Conservation (phyloP, 2,329 filamentous ascomycete species). For the Epichloe sp. region DNA sequence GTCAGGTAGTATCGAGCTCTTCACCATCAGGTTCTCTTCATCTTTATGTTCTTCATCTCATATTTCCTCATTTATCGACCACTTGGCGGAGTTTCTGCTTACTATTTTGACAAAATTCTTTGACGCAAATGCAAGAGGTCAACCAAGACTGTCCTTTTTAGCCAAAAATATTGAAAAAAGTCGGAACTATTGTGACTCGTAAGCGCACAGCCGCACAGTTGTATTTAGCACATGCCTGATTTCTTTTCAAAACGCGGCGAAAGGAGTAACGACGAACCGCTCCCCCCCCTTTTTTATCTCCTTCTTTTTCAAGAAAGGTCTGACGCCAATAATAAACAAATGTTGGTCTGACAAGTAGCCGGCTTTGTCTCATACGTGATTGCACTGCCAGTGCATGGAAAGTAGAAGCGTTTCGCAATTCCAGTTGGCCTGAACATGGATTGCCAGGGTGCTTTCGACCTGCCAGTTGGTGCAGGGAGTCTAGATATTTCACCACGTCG, state of each 20-base stretch:
- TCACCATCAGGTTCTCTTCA: not conserved
- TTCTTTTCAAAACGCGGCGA: not conserved
- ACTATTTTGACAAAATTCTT: slow-evolving; percentile 3
- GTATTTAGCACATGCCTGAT: slow-evolving; percentile 1
- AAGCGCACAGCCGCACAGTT: not conserved
- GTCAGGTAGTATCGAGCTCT: not conserved
- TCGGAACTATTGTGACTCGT: not conserved
- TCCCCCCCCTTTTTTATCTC: slow-evolving; percentile 11
- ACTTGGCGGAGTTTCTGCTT: slow-evolving; percentile 1
- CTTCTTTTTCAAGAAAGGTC: not conserved
- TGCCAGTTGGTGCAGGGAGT: no score
- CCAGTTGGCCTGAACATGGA: no score
- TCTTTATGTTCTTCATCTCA: not conserved
- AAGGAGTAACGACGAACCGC: not conserved
- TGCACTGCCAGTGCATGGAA: no score
- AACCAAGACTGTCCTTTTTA: not conserved
- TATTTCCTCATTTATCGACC: not conserved
- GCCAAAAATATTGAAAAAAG: not conserved
- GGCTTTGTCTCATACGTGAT: no score
- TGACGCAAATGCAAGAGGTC: not conserved
- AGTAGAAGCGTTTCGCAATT: no score
- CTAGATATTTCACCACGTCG: no score
- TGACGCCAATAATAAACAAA: no score
- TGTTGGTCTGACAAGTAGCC: no score
- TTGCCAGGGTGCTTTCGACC: no score